Conservation (phyloP, 225 moss, liverwort and hornwort genomes). For the Ulota crispa region DNA sequence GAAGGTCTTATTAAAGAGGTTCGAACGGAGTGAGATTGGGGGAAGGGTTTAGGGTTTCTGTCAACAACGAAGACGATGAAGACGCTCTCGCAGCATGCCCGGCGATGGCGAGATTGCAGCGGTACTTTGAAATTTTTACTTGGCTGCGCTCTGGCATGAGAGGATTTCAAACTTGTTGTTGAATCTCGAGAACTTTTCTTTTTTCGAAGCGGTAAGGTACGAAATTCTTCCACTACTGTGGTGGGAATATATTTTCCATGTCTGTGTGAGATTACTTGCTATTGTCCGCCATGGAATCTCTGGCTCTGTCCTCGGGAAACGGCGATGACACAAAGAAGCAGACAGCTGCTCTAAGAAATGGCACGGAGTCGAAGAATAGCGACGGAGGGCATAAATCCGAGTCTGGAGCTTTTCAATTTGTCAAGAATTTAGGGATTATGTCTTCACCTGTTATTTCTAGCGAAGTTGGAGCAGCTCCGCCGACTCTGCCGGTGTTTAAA, state of each 20-base stretch:
- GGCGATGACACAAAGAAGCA: neutral
- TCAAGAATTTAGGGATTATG: neutral
- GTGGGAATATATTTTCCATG: slow-evolving; percentile 9
- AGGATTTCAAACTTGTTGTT: neutral
- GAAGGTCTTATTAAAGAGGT: neutral
- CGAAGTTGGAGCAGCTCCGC: slow-evolving; percentile 12
- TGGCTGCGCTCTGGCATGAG: neutral
- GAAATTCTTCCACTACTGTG: neutral
- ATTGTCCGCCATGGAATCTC: slow-evolving; percentile 26
- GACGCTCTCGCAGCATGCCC: neutral
- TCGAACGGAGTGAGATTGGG: neutral
- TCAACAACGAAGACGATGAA: neutral
- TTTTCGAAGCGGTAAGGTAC: neutral
- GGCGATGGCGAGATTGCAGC: neutral
- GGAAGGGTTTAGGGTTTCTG: slow-evolving; percentile 17
- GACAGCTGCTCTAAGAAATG: neutral
- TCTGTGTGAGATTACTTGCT: slow-evolving; percentile 15
- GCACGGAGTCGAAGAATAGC: slow-evolving; percentile 9
- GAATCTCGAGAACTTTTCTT: neutral
- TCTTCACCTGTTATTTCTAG: neutral
- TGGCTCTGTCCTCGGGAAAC: neutral
- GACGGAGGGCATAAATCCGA: neutral
- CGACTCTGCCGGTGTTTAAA: slow-evolving; percentile 19
- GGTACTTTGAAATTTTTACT: neutral
- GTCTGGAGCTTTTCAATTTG: neutral